Evolutionary conservation across 352 stramenopile species (phyloP).

Genomic region (Pythium guiyangense): DNA sequence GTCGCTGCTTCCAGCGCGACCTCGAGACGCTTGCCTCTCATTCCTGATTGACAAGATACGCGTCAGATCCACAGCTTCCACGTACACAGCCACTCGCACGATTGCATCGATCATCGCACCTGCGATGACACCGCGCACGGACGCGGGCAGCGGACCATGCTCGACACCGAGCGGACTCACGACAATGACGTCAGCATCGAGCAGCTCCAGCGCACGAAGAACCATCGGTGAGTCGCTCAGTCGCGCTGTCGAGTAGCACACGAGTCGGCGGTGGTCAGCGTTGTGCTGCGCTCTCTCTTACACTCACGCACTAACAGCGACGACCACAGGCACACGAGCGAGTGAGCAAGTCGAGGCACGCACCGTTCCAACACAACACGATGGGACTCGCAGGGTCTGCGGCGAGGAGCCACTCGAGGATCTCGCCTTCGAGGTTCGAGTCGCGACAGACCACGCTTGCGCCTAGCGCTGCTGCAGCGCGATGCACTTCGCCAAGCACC

Average conservation of each 20-base stretch:
- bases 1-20: too few relatives aligned
- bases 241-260: too few relatives aligned
- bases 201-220: conserved; percentile 22
- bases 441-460: conserved; percentile 9
- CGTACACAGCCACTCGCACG: background rate
- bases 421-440: conserved; percentile 29
- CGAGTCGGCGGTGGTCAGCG: too few relatives aligned
- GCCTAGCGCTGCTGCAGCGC: conserved; percentile 9
- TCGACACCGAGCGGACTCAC: conserved; percentile 27
- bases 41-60: background rate
- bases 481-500: conserved; percentile 1
- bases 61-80: background rate
- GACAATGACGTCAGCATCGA: conserved; percentile 26
- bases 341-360: background rate
- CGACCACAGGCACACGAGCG: background rate
- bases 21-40: too few relatives aligned
- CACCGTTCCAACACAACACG: conserved; percentile 43
- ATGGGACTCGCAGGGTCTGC: conserved; percentile 16
- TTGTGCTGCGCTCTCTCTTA: too few relatives aligned
- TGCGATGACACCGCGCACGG: conserved; percentile 29
- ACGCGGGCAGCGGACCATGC: conserved; percentile 24
- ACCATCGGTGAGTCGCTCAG: conserved; percentile 29
- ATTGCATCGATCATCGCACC: conserved; percentile 13
- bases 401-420: conserved; percentile 25
- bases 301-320: too few relatives aligned